A percentile compares a stretch with the other conserved stretches of the same genome.
Conservation (phyloP, 2,329 filamentous ascomycete species). For the Xylariaceae sp. region DNA sequence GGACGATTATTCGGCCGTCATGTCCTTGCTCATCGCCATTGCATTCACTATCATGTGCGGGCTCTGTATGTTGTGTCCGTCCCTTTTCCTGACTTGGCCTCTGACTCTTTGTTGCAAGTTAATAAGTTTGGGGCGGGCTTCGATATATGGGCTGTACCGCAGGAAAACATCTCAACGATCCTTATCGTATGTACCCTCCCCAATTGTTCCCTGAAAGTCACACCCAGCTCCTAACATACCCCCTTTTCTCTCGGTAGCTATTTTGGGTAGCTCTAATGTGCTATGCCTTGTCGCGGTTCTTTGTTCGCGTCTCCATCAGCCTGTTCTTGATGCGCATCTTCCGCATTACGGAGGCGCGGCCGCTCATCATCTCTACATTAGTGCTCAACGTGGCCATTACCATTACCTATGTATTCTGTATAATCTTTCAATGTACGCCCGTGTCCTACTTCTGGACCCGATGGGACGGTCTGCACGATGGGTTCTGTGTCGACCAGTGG, state of each 20-base stretch:
- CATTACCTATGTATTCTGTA: constrained; percentile 10
- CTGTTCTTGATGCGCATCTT: constrained; percentile 13
- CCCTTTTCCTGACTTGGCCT: background rate
- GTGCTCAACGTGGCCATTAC: constrained; percentile 14
- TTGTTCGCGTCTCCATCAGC: constrained; percentile 13
- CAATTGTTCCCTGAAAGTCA: background rate
- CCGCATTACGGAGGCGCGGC: background rate
- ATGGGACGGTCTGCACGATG: constrained; percentile 20
- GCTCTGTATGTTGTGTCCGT: background rate
- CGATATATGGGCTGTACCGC: constrained; percentile 5
- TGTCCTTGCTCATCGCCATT: constrained; percentile 2
- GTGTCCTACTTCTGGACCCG: constrained; percentile 17
- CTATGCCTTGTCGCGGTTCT: constrained; percentile 10
- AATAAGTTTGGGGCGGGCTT: constrained; percentile 1
- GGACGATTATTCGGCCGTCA: constrained; percentile 7
- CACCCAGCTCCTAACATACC: background rate
- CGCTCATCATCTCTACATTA: constrained; percentile 8
- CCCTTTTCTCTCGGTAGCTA: background rate
- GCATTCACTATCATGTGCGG: constrained; percentile 5
- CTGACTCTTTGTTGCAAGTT: background rate
- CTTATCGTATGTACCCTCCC: constrained; percentile 5
- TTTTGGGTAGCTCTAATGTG: constrained; percentile 7
- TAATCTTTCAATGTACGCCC: constrained; percentile 21
- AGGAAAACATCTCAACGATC: constrained; percentile 4
- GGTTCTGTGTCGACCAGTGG: constrained; percentile 15